A percentile compares a stretch with the other conserved stretches of the same genome.
Conservation (phyloP, 768 basidiomycete species). For the Termitomyces eurrhizus region DNA sequence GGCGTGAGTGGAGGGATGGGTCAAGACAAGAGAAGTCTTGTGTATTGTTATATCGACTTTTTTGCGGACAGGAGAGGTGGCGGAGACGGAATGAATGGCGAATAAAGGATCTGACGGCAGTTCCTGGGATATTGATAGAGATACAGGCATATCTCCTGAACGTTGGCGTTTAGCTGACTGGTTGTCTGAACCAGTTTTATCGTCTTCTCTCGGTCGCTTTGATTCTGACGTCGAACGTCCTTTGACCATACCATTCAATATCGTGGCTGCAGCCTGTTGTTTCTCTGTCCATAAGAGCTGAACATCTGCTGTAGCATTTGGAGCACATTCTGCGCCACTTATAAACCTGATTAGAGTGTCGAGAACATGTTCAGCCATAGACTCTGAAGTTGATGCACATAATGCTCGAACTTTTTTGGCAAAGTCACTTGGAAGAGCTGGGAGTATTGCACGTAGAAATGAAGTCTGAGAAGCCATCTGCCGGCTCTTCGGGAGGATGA, state of each 20-base stretch:
- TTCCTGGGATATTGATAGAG: constrained; percentile 14
- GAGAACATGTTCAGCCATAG: constrained; percentile 26
- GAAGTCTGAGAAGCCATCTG: constrained; percentile 24
- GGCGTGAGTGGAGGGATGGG: constrained; percentile 43
- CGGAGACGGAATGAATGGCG: constrained; percentile 61
- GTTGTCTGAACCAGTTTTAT: constrained; percentile 16
- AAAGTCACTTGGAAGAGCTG: constrained; percentile 30
- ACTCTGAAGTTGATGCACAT: constrained; percentile 27
- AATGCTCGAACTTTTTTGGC: constrained; percentile 28
- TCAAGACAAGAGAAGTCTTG: constrained; percentile 45
- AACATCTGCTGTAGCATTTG: constrained; percentile 24
- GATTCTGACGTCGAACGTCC: constrained; percentile 20
- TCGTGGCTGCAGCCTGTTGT: constrained; percentile 27
- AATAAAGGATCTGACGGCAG: constrained; percentile 43
- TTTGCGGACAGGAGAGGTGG: constrained; percentile 73
- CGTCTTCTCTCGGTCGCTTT: constrained; percentile 35
- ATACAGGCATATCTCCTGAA: constrained; percentile 13
- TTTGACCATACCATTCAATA: constrained; percentile 25
- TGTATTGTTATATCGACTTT: constrained; percentile 67
- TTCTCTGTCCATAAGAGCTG: constrained; percentile 35
- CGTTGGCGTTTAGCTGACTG: constrained; percentile 32
- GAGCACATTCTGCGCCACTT: constrained; percentile 33
- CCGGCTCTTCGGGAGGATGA: neutral
- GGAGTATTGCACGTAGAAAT: constrained; percentile 30
- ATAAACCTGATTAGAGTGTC: constrained; percentile 43